A percentile compares a stretch with the other conserved stretches of the same genome.
Conservation (phyloP, 1,139 yeast genomes). For the Kurtzmaniella quercitrusa region DNA sequence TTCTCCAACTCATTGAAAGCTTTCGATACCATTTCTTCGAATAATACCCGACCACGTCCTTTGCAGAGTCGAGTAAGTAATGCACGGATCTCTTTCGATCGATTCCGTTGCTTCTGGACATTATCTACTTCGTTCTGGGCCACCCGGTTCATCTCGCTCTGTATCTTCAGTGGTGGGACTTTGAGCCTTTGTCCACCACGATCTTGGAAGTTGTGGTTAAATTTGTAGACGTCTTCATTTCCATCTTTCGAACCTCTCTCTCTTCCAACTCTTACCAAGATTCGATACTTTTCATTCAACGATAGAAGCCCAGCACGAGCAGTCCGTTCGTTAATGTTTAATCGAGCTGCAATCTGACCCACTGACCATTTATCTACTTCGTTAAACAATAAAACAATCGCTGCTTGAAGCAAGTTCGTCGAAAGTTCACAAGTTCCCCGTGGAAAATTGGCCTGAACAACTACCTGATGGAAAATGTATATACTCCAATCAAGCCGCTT, state of each 20-base stretch:
- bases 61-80: conserved; percentile 33
- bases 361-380: conserved; percentile 15
- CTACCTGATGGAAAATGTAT: conserved; percentile 32
- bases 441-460: conserved; percentile 23
- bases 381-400: conserved; percentile 28
- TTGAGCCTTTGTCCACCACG: conserved; percentile 15
- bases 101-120: conserved; percentile 14
- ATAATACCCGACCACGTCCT: conserved; percentile 15
- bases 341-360: conserved; percentile 16
- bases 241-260: not conserved
- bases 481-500: conserved; percentile 27
- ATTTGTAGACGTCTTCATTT: not conserved
- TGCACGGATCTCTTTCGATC: conserved; percentile 28
- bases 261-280: conserved; percentile 13
- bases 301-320: conserved; percentile 26
- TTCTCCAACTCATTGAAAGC: conserved; percentile 18
- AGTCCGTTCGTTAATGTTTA: conserved; percentile 25
- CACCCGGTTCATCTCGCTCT: conserved; percentile 14
- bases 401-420: conserved; percentile 38
- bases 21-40: conserved; percentile 23
- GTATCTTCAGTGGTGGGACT: conserved; percentile 28
- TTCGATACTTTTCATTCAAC: conserved; percentile 26
- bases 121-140: conserved; percentile 1
- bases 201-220: not conserved
- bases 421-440: conserved; percentile 30